A percentile compares a stretch with the other conserved stretches of the same genome.
Conservation (phyloP, 345 rosid genomes). For the Eucalyptus fibrosa region DNA sequence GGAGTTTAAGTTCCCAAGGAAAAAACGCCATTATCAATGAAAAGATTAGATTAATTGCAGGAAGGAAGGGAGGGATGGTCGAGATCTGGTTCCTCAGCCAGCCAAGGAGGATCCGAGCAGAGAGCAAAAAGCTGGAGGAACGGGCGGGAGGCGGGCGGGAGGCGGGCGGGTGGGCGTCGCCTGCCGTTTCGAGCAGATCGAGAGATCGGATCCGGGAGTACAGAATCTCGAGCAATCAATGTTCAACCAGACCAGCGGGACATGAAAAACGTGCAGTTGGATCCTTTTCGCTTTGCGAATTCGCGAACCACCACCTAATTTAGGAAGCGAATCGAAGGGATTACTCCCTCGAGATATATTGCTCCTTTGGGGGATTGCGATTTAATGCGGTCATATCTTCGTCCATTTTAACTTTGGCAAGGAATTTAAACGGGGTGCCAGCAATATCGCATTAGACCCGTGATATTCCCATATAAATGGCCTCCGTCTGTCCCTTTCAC, state of each 20-base stretch:
- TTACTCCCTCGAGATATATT: not conserved
- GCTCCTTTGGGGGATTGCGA: accelerated
- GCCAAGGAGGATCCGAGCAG: not conserved
- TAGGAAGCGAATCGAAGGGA: not conserved
- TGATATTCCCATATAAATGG: not conserved
- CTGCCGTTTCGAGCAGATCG: not conserved
- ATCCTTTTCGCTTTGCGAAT: no score
- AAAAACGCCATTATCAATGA: not conserved
- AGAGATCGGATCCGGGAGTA: not conserved
- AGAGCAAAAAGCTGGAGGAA: not conserved
- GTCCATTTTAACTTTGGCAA: not conserved
- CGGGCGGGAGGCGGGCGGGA: no score
- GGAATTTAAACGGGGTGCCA: not conserved
- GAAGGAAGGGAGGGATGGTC: not conserved
- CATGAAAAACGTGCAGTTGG: not conserved
- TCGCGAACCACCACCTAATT: not conserved
- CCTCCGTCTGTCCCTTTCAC: not conserved
- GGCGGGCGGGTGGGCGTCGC: not conserved
- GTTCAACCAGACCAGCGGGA: not conserved
- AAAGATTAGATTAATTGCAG: not conserved
- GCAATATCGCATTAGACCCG: not conserved
- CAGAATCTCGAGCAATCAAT: not conserved
- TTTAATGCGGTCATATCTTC: not conserved
- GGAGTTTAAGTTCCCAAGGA: not conserved
- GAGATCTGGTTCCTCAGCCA: not conserved